phyloP scores from a whole-genome alignment of 257 asterid genomes.

The Dorcoceras hygrometricum region DNA sequence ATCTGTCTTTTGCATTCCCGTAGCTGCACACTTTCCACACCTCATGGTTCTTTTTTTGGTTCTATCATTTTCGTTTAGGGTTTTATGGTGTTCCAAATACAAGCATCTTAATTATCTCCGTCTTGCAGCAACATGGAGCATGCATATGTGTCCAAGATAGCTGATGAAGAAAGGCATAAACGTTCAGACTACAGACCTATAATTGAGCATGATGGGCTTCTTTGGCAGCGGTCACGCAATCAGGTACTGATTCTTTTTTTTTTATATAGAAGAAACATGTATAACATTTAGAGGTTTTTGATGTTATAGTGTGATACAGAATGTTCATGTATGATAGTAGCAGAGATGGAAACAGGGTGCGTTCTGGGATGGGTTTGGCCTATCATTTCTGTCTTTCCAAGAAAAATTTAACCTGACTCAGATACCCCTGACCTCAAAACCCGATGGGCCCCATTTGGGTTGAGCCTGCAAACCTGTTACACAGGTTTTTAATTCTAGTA shows the following conservation, averaged over 20 bases:
- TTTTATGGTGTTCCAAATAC: constrained; percentile 9
- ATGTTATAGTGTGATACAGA: not conserved
- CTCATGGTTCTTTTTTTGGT: constrained; percentile 7
- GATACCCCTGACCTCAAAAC: too few relatives aligned
- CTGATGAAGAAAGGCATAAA: constrained; percentile 61
- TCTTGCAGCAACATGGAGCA: constrained; percentile 65
- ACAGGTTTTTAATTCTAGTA: too few relatives aligned
- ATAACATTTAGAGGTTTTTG: not conserved
- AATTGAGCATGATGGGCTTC: constrained; percentile 77
- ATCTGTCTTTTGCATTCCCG: too few relatives aligned
- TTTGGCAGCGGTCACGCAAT: constrained; percentile 52
- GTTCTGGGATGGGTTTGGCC: too few relatives aligned
- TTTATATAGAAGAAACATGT: not conserved
- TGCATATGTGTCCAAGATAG: constrained; percentile 49
- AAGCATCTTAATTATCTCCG: constrained; percentile 19
- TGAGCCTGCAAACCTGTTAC: too few relatives aligned
- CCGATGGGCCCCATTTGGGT: too few relatives aligned
- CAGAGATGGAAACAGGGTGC: too few relatives aligned
- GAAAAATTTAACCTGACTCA: too few relatives aligned
- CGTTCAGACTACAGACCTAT: constrained; percentile 68
- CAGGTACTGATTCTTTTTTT: constrained; percentile 42
- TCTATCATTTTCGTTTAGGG: constrained; percentile 1
- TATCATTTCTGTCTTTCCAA: too few relatives aligned
- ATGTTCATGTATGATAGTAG: constrained; percentile 2
- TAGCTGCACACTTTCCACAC: too few relatives aligned